phyloP scores from a whole-genome alignment of 2,329 filamentous ascomycete genomes.

The Arachnopeziza araneosa region DNA sequence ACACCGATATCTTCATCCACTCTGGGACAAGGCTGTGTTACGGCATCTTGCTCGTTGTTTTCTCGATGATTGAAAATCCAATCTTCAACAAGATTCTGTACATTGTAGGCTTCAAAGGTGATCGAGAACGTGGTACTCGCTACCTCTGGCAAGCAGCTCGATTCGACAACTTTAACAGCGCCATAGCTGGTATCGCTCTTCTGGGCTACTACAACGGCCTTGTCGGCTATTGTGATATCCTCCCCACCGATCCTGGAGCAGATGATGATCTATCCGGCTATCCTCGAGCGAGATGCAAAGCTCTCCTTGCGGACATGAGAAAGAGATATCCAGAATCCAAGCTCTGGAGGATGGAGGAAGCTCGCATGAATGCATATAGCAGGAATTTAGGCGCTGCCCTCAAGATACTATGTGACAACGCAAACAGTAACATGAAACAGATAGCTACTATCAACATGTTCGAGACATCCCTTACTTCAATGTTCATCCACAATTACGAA shows the following conservation, averaged over 20 bases:
- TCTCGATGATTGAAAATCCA: conserved; percentile 83
- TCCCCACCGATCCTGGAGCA: conserved; percentile 56
- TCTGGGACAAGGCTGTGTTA: conserved; percentile 87
- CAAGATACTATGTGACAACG: conserved; percentile 52
- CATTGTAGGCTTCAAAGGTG: conserved; percentile 86
- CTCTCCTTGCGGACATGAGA: conserved; percentile 69
- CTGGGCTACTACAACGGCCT: conserved; percentile 86
- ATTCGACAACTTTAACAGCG: conserved; percentile 87
- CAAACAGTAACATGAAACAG: conserved; percentile 74
- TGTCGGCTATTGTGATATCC: conserved; percentile 81
- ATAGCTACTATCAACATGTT: conserved; percentile 81
- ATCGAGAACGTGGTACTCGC: conserved; percentile 72
- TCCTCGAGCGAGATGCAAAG: conserved; percentile 61
- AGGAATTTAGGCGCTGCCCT: conserved; percentile 63
- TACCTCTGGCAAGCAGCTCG: conserved; percentile 89
- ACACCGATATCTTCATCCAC: conserved; percentile 82
- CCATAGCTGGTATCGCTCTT: conserved; percentile 74
- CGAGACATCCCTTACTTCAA: conserved; percentile 70
- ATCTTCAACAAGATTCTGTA: conserved; percentile 81
- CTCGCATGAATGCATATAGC: conserved; percentile 65
- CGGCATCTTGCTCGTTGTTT: conserved; percentile 75
- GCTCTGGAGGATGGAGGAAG: conserved; percentile 86
- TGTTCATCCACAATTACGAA: conserved; percentile 74
- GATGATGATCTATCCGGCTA: conserved; percentile 60
- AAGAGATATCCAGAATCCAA: conserved; percentile 72